Evolutionary conservation across 2,329 filamentous ascomycete species (phyloP).

Genomic region (Aspergillus sp.): DNA sequence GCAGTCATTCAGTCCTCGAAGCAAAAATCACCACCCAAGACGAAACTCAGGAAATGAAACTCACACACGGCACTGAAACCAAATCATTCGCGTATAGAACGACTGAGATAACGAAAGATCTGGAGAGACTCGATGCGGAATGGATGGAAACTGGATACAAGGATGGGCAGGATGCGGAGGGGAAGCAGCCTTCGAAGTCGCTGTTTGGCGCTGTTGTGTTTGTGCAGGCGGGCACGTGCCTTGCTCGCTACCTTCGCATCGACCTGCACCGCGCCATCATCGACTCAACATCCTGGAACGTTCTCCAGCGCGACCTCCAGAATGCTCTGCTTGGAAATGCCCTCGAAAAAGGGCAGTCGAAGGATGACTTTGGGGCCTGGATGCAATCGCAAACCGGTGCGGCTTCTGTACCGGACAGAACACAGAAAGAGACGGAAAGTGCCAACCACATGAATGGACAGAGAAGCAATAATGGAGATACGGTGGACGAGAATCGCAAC

Average conservation of each 20-base stretch:
- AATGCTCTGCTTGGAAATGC: neutral
- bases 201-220: slow-evolving; percentile 8
- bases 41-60: neutral
- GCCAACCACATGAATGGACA: neutral
- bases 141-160: neutral
- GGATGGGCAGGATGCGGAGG: neutral
- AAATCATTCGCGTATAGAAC: neutral
- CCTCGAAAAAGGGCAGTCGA: no score
- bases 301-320: slow-evolving; percentile 3
- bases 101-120: neutral
- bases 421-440: neutral
- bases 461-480: neutral
- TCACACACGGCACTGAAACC: neutral
- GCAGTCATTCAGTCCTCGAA: slow-evolving; percentile 2
- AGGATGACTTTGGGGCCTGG: neutral
- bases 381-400: neutral
- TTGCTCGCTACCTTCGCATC: slow-evolving; percentile 7
- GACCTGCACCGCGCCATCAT: slow-evolving; percentile 8
- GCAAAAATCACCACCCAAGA: neutral
- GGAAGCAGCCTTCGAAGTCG: neutral
- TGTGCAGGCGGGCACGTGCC: slow-evolving; percentile 11
- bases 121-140: neutral
- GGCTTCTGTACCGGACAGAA: neutral
- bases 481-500: neutral
- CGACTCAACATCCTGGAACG: slow-evolving; percentile 1